A percentile compares a stretch with the other conserved stretches of the same genome.
These are phyloP conservation scores for Euphrasia arctica DNA, from an alignment of 305 asterid species.

Conservation along the genomic window DNA sequence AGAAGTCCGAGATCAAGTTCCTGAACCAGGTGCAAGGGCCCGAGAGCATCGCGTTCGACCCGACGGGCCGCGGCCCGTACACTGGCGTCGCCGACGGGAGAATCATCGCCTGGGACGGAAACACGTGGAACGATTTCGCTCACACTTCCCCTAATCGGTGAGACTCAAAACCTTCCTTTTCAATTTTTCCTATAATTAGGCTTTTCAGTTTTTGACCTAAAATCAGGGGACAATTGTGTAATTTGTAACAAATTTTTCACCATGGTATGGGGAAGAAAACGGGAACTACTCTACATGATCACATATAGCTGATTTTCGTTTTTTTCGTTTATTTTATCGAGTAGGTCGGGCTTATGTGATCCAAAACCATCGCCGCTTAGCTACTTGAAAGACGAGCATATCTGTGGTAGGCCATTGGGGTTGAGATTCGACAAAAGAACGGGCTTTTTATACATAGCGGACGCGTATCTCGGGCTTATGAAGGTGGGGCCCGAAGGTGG, in stretches of 20 bases:
- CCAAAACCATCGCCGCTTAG: slow-evolving; percentile 51
- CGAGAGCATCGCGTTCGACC: slow-evolving; percentile 83
- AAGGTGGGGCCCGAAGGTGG: slow-evolving; percentile 96
- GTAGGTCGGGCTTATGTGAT: slow-evolving; percentile 75
- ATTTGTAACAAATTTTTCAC: not conserved
- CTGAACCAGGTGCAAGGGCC: slow-evolving; percentile 77
- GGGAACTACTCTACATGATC: no score
- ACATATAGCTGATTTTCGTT: not conserved
- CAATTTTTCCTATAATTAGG: no score
- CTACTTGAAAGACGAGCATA: slow-evolving; percentile 80
- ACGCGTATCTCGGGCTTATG: slow-evolving; percentile 92
- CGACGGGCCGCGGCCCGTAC: slow-evolving; percentile 88
- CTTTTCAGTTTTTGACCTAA: no score
- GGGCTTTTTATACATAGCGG: slow-evolving; percentile 89
- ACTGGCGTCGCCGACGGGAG: slow-evolving; percentile 55
- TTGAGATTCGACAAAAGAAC: slow-evolving; percentile 68
- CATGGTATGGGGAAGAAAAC: not conserved
- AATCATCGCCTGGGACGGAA: slow-evolving; percentile 81
- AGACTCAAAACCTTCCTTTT: not conserved
- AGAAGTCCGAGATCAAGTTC: slow-evolving; percentile 80
- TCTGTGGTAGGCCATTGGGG: slow-evolving; percentile 96
- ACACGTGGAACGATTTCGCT: slow-evolving; percentile 76
- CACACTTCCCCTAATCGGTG: slow-evolving; percentile 91
- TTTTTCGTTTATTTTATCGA: slow-evolving; percentile 36
- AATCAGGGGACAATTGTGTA: no score